Base-by-base conservation (phyloP, 106 monocot species). In the Cymbidium sinense region DNA sequence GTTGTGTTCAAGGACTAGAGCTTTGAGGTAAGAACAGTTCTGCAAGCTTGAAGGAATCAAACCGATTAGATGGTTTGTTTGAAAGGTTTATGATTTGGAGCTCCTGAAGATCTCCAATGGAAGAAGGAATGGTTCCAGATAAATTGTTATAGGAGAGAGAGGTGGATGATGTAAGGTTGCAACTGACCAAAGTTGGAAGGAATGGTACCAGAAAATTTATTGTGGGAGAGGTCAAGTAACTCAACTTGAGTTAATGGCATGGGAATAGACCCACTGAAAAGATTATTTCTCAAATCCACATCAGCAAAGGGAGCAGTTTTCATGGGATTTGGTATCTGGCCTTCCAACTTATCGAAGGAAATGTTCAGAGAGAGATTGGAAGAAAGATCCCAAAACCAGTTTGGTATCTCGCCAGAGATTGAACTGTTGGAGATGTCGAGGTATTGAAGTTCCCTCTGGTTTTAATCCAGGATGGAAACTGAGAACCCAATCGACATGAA, bases 81-180 rank as follows among this genome's bases (percentile, higher is more conserved):
- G 79, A 76, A 55, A 88, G 74, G 36, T 85, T 80, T 52, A 84
- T 30, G 25, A 71, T 84, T 1, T 81, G 72, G 19, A 87, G 76
- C 8, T 79, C 43, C 18, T 73, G 33, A 77, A 87, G 52, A 81
- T 73, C 5, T 55, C 75, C 87, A 84, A 62, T 81, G 79, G 50
- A 87, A 79, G 36, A 13, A 30, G 52, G 76, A 28, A 50, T 50
- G 20, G 79, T 70, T 21, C 77, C 81, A 37, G 54, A 23, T 19
- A 84, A 67, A 31, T 78, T 20, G 81, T 87, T 87, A 72, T 76
- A 39, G 25, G 87, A 84, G 44, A 84, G 84, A 81, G 25, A 87
- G 76, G 30, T 87, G 77, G 4, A 82, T 79, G 23, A 88, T 62
- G 61, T 62, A 28, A 62, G 61, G 61, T 27, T 62, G 61, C 61